Evolutionary conservation across 257 asterid species (phyloP), one percentile per base, ranked within the genome.

Genomic region (Apocynum venetum): DNA sequence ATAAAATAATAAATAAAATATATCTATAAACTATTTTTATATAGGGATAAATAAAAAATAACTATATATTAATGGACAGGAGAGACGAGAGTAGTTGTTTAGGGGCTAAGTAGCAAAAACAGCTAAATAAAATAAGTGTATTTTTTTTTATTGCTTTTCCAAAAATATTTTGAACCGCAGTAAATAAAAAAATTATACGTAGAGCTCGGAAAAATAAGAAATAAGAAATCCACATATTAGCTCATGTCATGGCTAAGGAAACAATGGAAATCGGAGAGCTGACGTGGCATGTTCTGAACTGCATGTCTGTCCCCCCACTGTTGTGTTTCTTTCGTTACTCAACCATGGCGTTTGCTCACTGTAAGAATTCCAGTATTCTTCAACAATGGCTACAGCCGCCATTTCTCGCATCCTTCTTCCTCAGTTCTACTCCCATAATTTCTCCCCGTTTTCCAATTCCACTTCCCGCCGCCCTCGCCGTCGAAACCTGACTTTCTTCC

Each of bases 201-300:
- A 25, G 31, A 66, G 15, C 48, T 47, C 17, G 0, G 49, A 0
- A 0, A 46, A 66, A n/a, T 3, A 17, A 67, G 5, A 44, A 2
- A 8, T 47, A 47, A 49, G 53, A 0, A 40, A 68, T 46, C 52
- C 52, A 38, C 73, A 68, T 44, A 14, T 38, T 41, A 48, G 14
- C 5, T n/a, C 41, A 0, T 61, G 3, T 7, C 52, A n/a, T 41
- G 38, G 75, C 44, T 48, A 36, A 52, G 59, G 76, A 51, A 48
- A n/a, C 11, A 31, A 31, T 10, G 60, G 44, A 71, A 11, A 31
- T 13, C 60, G 6, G 41, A 19, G 47, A 31, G 13, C 31, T 7
- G 68, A 57, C 82, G 82, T 79, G 82, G 75, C 78, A 65, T 52
- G 49, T 73, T 46, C 57, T 73, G 17, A 40, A 25, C 82, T 73